phyloP scores from a whole-genome alignment of 768 basidiomycete species.

The Lactifluus volemus region DNA sequence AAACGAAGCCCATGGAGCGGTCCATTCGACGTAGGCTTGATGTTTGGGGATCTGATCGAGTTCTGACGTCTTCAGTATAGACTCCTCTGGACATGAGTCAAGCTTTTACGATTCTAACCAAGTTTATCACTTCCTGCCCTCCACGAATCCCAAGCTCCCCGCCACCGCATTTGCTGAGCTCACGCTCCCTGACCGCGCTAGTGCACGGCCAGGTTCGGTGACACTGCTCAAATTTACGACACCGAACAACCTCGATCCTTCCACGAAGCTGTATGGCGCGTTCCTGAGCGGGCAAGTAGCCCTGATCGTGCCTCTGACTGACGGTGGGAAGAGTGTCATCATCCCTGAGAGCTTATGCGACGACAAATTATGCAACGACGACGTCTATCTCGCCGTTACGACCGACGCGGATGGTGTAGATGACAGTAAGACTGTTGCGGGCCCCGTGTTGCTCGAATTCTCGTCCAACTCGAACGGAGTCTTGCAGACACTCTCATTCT shows the following conservation, averaged over 20 bases:
- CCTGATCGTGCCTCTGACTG: constrained; percentile 12
- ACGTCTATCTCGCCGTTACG: constrained; percentile 14
- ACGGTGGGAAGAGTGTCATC: constrained; percentile 4
- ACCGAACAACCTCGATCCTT: not conserved
- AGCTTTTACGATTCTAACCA: constrained; percentile 32
- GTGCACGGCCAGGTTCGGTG: constrained; percentile 10
- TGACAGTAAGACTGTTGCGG: constrained; percentile 14
- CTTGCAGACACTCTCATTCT: not conserved
- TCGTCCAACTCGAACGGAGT: constrained; percentile 8
- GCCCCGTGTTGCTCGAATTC: constrained; percentile 18
- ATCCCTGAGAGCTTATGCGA: constrained; percentile 13
- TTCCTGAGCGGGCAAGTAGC: constrained; percentile 17
- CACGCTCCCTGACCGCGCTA: constrained; percentile 22
- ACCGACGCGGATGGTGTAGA: constrained; percentile 8
- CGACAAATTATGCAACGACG: not conserved
- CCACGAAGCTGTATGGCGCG: constrained; percentile 12
- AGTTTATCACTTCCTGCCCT: constrained; percentile 49
- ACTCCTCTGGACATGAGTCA: constrained; percentile 35
- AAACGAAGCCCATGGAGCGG: constrained; percentile 47
- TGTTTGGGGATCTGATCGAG: constrained; percentile 22
- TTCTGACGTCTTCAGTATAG: constrained; percentile 28
- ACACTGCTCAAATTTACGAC: constrained; percentile 3
- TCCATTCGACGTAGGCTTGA: constrained; percentile 37
- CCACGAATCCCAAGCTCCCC: constrained; percentile 39
- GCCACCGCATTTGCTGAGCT: constrained; percentile 47